A percentile compares a stretch with the other conserved stretches of the same genome.
phyloP scores from a whole-genome alignment of 768 basidiomycete species.

The Xerocomus spinulosus region DNA sequence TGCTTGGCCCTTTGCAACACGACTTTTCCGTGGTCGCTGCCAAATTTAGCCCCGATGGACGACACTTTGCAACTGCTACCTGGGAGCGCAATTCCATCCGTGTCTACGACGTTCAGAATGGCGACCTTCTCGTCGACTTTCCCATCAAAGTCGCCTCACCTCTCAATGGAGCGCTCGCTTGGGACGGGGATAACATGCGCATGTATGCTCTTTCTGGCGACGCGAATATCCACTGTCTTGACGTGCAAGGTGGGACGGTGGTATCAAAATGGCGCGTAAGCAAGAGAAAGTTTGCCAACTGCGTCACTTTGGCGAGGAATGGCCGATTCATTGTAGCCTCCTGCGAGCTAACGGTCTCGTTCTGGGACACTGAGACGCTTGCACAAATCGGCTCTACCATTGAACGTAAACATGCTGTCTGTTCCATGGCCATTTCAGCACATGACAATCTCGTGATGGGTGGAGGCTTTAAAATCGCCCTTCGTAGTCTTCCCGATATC shows the following conservation, averaged over 20 bases:
- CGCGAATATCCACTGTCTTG: background rate
- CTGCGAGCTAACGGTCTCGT: background rate
- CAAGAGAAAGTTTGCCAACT: background rate
- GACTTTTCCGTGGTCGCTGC: background rate
- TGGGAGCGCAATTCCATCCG: background rate
- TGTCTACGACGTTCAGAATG: background rate
- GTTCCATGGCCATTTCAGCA: background rate
- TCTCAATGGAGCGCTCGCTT: background rate
- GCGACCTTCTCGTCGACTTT: background rate
- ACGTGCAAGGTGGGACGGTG: background rate
- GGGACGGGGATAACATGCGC: background rate
- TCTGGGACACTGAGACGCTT: background rate
- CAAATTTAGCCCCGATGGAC: background rate
- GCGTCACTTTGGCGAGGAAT: background rate
- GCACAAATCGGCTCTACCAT: background rate
- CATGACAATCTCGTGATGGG: background rate
- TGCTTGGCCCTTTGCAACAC: background rate
- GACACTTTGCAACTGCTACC: background rate
- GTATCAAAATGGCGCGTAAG: background rate
- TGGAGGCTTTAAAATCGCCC: background rate
- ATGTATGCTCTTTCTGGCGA: background rate
- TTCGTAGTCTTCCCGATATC: background rate
- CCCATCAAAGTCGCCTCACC: background rate
- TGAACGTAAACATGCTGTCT: background rate
- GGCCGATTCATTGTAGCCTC: background rate